phyloP scores from a whole-genome alignment of 805 yeast species.

The Brettanomyces naardenensis region DNA sequence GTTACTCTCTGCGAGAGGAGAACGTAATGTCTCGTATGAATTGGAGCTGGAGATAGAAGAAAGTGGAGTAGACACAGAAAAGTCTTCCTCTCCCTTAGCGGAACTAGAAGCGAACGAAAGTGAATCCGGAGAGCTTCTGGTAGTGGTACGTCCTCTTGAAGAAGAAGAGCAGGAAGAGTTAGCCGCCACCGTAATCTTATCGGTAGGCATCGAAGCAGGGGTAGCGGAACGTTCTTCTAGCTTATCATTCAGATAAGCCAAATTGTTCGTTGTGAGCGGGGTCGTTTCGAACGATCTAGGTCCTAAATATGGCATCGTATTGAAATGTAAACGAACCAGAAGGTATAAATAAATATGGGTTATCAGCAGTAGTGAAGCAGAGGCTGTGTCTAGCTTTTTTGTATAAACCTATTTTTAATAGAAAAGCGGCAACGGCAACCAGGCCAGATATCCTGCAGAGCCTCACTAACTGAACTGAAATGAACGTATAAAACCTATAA shows the following conservation, averaged over 20 bases:
- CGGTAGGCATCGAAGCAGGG: not conserved
- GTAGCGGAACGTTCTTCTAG: not conserved
- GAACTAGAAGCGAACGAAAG: not conserved
- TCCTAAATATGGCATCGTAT: constrained; percentile 27
- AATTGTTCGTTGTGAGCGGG: constrained; percentile 25
- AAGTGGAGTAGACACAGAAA: constrained; percentile 20
- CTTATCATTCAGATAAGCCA: constrained; percentile 21
- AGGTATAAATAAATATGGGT: not conserved
- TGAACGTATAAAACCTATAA: too few relatives aligned
- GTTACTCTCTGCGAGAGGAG: constrained; percentile 2
- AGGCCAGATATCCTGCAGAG: too few relatives aligned
- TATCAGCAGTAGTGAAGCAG: not conserved
- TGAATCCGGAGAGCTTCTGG: not conserved
- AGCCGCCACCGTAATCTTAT: not conserved
- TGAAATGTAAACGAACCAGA: not conserved
- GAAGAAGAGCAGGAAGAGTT: not conserved
- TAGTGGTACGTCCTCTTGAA: not conserved
- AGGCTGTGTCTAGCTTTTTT: too few relatives aligned
- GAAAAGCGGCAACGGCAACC: not conserved
- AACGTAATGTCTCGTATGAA: constrained; percentile 5
- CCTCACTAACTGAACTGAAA: too few relatives aligned
- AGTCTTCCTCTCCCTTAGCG: constrained; percentile 11
- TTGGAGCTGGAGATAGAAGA: constrained; percentile 19
- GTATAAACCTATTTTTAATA: too few relatives aligned
- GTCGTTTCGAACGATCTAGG: constrained; percentile 29